Evolutionary conservation across 2,329 filamentous ascomycete species (phyloP), one percentile per base, ranked within the genome.

Genomic region (Stylonectria norvegica): DNA sequence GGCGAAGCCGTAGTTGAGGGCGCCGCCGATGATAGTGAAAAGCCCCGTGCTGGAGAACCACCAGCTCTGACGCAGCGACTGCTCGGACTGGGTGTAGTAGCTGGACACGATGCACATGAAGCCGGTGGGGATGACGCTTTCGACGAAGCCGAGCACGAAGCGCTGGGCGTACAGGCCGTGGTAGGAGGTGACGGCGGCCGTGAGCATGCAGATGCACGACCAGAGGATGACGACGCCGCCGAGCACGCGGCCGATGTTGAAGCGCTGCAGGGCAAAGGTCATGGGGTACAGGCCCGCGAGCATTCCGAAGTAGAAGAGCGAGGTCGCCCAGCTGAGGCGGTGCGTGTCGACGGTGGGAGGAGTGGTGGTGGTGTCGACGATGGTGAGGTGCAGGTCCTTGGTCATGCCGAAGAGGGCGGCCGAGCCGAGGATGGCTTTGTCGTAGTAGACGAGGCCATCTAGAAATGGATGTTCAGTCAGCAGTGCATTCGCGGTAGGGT

Each of bases 301-400:
- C 83, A 86, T 86, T 25, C 85, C 85, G 50, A 89, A 88, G 67
- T 89, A 89, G 67, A 89, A 89, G 54, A 88, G 71, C 0, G 83
- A 88, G 0, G 84, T 89, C 3, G 85, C 85, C 85, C 85, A 89
- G 50, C 76, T 82, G 19, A 89, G 73, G 9, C 85, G 75, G 0
- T 76, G 73, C 0, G 86, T 89, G 56, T 85, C 76, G 12, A 75
- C 76, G 0, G 74, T 75, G 1, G 76, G 72, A 0, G 82, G 81
- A 1, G 51, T 59, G 1, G 64, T 66, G 2, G 59, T 53, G 3
- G 48, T 28, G 50, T 71, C 61, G 10, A 75, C 64, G 4, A 85
- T 64, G 20, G 71, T 71, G 29, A 89, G 74, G 2, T 67, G 48
- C 4, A 89, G 72, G 56, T 89, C 84, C 3, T 68, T 66, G 1